phyloP scores from a whole-genome alignment of 345 rosid species.

The Melastoma malabathricum region DNA sequence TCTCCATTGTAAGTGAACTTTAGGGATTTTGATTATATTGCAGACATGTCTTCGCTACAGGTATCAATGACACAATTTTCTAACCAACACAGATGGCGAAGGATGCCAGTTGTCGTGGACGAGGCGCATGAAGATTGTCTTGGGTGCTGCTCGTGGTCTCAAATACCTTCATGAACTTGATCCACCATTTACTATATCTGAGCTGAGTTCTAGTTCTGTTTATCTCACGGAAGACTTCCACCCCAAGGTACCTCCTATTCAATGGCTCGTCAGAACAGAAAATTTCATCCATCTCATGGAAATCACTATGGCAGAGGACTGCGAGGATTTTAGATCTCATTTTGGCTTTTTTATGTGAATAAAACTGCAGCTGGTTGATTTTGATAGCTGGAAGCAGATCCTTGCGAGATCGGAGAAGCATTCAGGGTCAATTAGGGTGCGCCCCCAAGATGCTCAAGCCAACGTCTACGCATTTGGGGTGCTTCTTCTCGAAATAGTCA shows the following conservation, averaged over 20 bases:
- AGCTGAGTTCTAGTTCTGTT: constrained; percentile 75
- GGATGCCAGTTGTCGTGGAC: constrained; percentile 79
- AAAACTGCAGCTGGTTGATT: constrained; percentile 71
- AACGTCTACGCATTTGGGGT: constrained; percentile 82
- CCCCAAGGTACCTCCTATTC: constrained; percentile 50
- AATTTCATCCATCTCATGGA: neutral
- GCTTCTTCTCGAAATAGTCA: constrained; percentile 71
- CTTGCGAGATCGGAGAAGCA: constrained; percentile 83
- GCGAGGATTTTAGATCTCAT: neutral
- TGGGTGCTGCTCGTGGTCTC: constrained; percentile 81
- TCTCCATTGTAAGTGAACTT: constrained; percentile 63
- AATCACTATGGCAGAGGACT: neutral
- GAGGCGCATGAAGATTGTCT: constrained; percentile 72
- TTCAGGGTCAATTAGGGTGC: constrained; percentile 53
- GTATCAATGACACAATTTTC: constrained; percentile 9
- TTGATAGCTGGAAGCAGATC: constrained; percentile 92
- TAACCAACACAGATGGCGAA: constrained; percentile 79
- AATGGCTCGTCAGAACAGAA: neutral
- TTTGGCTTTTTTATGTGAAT: neutral
- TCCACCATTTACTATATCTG: constrained; percentile 85
- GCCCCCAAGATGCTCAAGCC: constrained; percentile 70
- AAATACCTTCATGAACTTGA: constrained; percentile 89
- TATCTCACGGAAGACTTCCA: constrained; percentile 94
- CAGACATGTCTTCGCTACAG: no score
- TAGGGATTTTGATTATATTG: constrained; percentile 7